Evolutionary conservation across 2,329 filamentous ascomycete genomes (phyloP), one percentile per base, ranked within the genome.

Genomic region (Rhynchosporium secalis): DNA sequence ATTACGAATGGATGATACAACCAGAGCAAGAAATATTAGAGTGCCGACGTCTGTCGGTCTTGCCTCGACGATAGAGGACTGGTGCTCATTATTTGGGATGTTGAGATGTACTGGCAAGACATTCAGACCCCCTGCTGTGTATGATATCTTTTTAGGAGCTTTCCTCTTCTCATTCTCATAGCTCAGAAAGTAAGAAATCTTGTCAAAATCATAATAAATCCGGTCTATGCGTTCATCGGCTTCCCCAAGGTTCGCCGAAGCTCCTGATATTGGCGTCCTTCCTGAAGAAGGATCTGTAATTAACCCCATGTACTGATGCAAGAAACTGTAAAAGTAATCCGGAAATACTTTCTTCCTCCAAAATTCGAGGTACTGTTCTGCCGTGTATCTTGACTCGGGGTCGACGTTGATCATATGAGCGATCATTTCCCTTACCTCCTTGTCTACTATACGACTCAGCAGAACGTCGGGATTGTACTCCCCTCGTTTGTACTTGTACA

Each of bases 241-340:
- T 75, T 97, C 92, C 64, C 90, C 90, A 58, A 93, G 80, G 71
- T 93, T 96, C 66, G 84, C 86, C 3, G 82, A 78, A 10, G 85
- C 82, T 1, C 89, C 85, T 9, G 88, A 88, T 47, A 91, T 83
- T 10, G 87, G 84, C 58, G 84, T 87, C 67, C 89, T 88, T 0
- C 91, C 92, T 1, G 91, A 91, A 0, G 89, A 91, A 0, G 93
- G 90, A 73, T 98, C 92, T 3, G 95, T 98, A 65, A 99, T 91
- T 60, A 96, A 84, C 69, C 91, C 91, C 92, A 99, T 97, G 73
- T 99, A 96, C 71, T 97, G 93, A 74, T 99, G 95, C 38, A 99
- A 81, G 73, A 99, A 98, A 73, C 86, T 96, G 80, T 97, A 98
- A 72, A 99, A 99, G 76, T 99, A 99, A 62, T 91, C 86, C 0